Percentiles rank a stretch among this genome's conserved stretches.
phyloP scores from a whole-genome alignment of 495 filamentous ascomycete species.

The Saxophila tyrrhenica region DNA sequence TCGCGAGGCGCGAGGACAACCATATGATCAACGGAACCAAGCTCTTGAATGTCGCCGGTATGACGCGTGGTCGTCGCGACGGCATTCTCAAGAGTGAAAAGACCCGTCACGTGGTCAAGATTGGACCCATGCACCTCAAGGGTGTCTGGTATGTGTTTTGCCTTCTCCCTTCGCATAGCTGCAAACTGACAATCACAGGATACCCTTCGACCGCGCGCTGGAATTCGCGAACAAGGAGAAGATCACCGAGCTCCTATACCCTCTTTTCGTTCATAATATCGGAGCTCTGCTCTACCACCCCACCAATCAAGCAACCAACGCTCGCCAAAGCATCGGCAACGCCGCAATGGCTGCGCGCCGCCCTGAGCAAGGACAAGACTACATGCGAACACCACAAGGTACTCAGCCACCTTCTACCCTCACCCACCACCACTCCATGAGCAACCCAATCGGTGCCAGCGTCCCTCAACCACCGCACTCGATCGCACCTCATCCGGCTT shows the following conservation, averaged over 20 bases:
- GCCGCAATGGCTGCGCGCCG: slow-evolving; percentile 78
- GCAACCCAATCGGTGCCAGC: slow-evolving; percentile 49
- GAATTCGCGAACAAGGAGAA: slow-evolving; percentile 99
- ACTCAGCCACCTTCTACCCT: slow-evolving; percentile 58
- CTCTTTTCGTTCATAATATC: slow-evolving; percentile 96
- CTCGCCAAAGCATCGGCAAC: slow-evolving; percentile 48
- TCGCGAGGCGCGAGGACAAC: slow-evolving; percentile 92
- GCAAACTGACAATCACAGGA: slow-evolving; percentile 46
- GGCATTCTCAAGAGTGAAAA: slow-evolving; percentile 98
- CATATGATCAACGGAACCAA: slow-evolving; percentile 99
- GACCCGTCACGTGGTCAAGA: slow-evolving; percentile 92
- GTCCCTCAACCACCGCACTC: slow-evolving; percentile 56
- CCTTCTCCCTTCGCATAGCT: slow-evolving; percentile 12
- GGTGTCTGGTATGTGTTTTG: slow-evolving; percentile 75
- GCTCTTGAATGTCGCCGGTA: slow-evolving; percentile 89
- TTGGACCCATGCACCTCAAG: slow-evolving; percentile 97
- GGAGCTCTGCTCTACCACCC: slow-evolving; percentile 89
- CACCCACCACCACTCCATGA: slow-evolving; percentile 67
- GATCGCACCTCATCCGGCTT: slow-evolving; percentile 62
- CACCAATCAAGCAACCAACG: slow-evolving; percentile 69
- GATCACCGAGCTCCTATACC: slow-evolving; percentile 91
- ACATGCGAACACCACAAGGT: slow-evolving; percentile 37
- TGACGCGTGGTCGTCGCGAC: slow-evolving; percentile 91
- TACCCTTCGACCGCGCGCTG: slow-evolving; percentile 88
- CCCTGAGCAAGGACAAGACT: slow-evolving; percentile 41